Base-by-base conservation (phyloP, 139 green algal species). In the Raphidocelis subcapitata region DNA sequence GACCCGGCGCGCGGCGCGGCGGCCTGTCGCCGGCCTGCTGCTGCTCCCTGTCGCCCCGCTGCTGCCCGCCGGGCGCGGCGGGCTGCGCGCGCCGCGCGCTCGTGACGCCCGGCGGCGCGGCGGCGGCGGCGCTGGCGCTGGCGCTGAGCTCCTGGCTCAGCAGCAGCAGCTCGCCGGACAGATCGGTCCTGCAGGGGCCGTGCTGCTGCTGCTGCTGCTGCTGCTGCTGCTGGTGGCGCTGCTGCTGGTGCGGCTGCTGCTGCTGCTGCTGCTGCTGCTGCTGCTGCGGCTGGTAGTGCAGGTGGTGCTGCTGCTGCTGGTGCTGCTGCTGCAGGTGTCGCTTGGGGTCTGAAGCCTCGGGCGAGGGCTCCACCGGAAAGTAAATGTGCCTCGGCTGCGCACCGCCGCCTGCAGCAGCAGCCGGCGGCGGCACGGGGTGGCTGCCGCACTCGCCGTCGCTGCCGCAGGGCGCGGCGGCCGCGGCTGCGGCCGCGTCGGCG, bases 161-260 rank as follows among this genome's bases (percentile, higher is more conserved):
- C 28, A 84, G 52, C 23, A 76, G 44, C 21, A 84, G 63, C 56
- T 75, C 57, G 0, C 73, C 79, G 18, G 79, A 81, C 37, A 84
- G 28, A 68, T 84, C 73, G 10, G 52, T 51, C 37, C 72, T 56
- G 72, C 72, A 78, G 36, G 63, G 72, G 15, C 47, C 10, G 55
- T 12, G 10, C 55, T 62, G 55, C 68, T 60, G 65, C 65, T 60
- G 65, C 46, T 72, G 28, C 46, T 72, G 37, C 46, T 37, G 41
- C 62, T 31, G 33, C 35, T 54, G 65, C 54, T 28, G 54, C 54
- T 28, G 64, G n/a, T 70, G 64, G 41, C 44, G 64, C 41, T 60
- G 41, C 41, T 49, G 41, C 44, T 70, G n/a, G 41, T 46, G 64
- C 18, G 23, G n/a, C 24, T 62, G 55, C 55, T 62, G 26, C 55